Conservation (phyloP, 805 yeast genomes). For the Candida pseudofarinosa region DNA sequence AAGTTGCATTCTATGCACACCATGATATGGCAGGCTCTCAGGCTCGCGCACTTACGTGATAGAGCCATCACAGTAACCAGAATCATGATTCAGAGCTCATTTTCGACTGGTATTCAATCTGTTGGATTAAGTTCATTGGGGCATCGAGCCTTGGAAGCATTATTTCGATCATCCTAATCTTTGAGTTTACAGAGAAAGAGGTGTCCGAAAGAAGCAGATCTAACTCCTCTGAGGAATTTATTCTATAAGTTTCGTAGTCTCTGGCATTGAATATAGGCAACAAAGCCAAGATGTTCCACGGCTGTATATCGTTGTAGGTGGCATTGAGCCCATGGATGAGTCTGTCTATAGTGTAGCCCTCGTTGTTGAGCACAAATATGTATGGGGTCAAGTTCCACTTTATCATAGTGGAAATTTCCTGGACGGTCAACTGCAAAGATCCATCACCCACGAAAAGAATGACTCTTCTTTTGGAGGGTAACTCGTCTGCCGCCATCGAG, state of each 20-base stretch:
- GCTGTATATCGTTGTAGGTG: constrained; percentile 57
- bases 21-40: no score
- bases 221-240: constrained; percentile 51
- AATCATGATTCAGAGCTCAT: not conserved
- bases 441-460: constrained; percentile 68
- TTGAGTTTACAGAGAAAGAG: constrained; percentile 48
- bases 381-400: constrained; percentile 62
- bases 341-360: constrained; percentile 69
- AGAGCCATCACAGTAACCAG: not conserved
- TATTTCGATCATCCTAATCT: constrained; percentile 58
- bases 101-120: constrained; percentile 1
- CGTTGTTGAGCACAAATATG: constrained; percentile 60
- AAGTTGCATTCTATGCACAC: no score
- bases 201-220: constrained; percentile 41
- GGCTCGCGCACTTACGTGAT: not conserved
- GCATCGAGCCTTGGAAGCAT: constrained; percentile 66
- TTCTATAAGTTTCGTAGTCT: constrained; percentile 47
- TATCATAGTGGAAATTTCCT: constrained; percentile 61
- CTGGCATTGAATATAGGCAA: constrained; percentile 55
- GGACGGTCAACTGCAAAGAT: constrained; percentile 65
- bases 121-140: constrained; percentile 46
- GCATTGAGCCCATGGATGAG: constrained; percentile 64
- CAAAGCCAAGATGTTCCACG: constrained; percentile 57
- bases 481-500: constrained; percentile 56
- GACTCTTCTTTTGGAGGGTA: constrained; percentile 53